These are phyloP conservation scores for Neonectria neomacrospora DNA, from an alignment of 2,329 filamentous ascomycete genomes.

Conservation along the genomic window DNA sequence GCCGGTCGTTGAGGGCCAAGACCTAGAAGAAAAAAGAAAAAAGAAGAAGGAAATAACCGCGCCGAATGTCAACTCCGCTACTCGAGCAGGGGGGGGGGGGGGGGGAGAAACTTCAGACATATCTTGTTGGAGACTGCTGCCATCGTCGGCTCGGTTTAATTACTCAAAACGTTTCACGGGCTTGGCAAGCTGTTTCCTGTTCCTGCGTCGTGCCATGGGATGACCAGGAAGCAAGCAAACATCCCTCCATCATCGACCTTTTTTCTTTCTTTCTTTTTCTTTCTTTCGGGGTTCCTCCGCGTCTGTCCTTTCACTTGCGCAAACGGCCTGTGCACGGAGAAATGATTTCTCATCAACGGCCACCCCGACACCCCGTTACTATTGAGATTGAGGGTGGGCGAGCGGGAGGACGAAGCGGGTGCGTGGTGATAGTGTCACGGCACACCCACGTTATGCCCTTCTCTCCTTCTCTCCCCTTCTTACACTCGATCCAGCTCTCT, in stretches of 20 bases:
- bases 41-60: neutral
- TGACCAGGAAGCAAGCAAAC: slow-evolving; percentile 9
- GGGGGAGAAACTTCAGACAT: slow-evolving; percentile 16
- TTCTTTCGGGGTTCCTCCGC: slow-evolving; percentile 5
- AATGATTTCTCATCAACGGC: neutral
- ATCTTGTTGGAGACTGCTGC: slow-evolving; percentile 3
- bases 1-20: slow-evolving; percentile 8
- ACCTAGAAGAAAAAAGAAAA: neutral
- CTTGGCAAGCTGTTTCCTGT: slow-evolving; percentile 15
- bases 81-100: too few relatives aligned
- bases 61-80: too few relatives aligned
- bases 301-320: neutral
- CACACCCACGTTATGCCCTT: slow-evolving; percentile 8
- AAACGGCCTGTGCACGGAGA: slow-evolving; percentile 3
- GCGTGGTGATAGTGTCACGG: neutral
- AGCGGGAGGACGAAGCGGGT: slow-evolving; percentile 2
- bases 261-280: too few relatives aligned
- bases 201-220: slow-evolving; percentile 2
- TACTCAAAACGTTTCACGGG: slow-evolving; percentile 15
- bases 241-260: slow-evolving; percentile 6
- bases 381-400: neutral
- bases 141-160: neutral
- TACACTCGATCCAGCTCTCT: neutral
- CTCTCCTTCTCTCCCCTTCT: slow-evolving; percentile 7
- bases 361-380: neutral